These are phyloP conservation scores for Fusarium sp. DNA, from an alignment of 2,329 filamentous ascomycete genomes.

Conservation along the genomic window DNA sequence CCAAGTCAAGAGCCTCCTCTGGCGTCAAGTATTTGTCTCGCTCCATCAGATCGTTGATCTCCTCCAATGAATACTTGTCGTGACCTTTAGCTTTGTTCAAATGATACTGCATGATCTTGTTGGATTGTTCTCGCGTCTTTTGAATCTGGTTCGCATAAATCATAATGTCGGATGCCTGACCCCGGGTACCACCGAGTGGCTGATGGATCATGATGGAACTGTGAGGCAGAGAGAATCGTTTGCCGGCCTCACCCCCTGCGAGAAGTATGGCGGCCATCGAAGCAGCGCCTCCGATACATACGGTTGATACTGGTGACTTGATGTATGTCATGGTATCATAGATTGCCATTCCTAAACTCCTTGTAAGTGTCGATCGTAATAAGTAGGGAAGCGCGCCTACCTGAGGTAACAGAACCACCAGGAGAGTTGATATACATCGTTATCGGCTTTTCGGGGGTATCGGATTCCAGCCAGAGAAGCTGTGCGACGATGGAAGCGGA, in stretches of 20 bases:
- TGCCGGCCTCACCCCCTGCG: conserved; percentile 85
- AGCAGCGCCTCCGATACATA: conserved; percentile 93
- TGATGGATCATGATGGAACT: conserved; percentile 98
- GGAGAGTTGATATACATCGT: conserved; percentile 98
- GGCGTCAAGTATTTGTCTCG: conserved; percentile 94
- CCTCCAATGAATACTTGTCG: conserved; percentile 82
- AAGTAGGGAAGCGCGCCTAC: conserved; percentile 51
- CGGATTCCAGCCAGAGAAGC: conserved; percentile 96
- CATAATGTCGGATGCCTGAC: conserved; percentile 83
- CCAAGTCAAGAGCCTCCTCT: conserved; percentile 87
- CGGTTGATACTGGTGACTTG: conserved; percentile 89
- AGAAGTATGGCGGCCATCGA: conserved; percentile 94
- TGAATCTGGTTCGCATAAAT: conserved; percentile 99
- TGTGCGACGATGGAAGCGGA: conserved; percentile 97
- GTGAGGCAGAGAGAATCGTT: conserved; percentile 91
- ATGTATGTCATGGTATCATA: conserved; percentile 99
- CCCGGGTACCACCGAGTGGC: conserved; percentile 80
- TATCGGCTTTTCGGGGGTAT: conserved; percentile 93
- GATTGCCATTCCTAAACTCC: conserved; percentile 76
- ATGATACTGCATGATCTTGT: conserved; percentile 89
- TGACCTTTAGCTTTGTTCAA: conserved; percentile 81
- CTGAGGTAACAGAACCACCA: conserved; percentile 86
- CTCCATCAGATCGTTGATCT: conserved; percentile 97
- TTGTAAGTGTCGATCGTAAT: conserved; percentile 15
- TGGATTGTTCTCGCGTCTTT: conserved; percentile 84